Evolutionary conservation across 352 stramenopile genomes (phyloP), one percentile per base, ranked within the genome.

Genomic region (Globisporangium middletonii): DNA sequence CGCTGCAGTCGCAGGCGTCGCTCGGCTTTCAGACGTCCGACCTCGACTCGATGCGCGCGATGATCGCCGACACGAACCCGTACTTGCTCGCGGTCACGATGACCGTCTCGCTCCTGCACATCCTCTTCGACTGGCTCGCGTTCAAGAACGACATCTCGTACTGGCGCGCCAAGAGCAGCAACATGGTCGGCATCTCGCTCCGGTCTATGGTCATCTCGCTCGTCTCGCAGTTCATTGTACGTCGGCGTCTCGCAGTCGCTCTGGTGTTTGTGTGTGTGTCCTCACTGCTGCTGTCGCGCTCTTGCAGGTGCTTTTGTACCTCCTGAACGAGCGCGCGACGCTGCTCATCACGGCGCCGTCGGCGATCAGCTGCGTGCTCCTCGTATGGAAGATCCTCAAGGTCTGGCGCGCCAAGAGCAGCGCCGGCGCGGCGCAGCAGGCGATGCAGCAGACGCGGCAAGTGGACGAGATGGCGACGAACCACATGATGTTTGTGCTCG

Each of bases 141-240:
- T 99, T 99, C 75, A 97, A 97, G 59, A 98, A 92, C 58, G 97
- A 99, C 73, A 97, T 99, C 50, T 82, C 83, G 18, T 99, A 99
- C 69, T 99, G 97, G 97, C 71, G 82, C 33, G 60, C 83, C 30
- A 89, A 96, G 53, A 97, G 97, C 66, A 96, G 97, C 48, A 70
- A 82, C 18, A 86, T 99, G 58, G 89, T 97, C 45, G 97, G 97
- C 27, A 77, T 99, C 0, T 98, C 87, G 42, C 77, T 98, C 18
- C 78, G 94, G 11, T 84, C 88, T 26, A 83, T 99, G 57, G 83
- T 97, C 63, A 86, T 98, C 27, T 95, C 98, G 59, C 77, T 98
- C 53, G 70, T 98, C 44, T 97, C 96, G 33, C 93, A 98, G 65
- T 51, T 79, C 4, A 86, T 99, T 38, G 72, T 81, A 73, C 43